Evolutionary conservation across 2,329 filamentous ascomycete species (phyloP), one percentile per base, ranked within the genome.

Genomic region (Zymoseptoria ardabiliae): DNA sequence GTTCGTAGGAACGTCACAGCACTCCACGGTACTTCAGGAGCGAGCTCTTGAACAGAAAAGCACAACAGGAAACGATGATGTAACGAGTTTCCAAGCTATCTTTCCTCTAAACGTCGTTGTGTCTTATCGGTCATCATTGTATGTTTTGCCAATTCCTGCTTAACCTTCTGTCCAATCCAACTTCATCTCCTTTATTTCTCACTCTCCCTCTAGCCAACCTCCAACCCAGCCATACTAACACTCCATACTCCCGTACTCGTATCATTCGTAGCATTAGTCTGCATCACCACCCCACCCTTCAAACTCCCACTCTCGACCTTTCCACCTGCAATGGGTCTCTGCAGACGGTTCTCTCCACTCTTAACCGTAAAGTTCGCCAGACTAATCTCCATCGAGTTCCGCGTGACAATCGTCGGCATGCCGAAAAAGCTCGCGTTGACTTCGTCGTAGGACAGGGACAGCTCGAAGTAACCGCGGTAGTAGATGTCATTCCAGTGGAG

Each of bases 401-500:
- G 77, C 4, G 74, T 79, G 22, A 81, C 75, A 4, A 88, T 77
- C 0, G 81, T 85, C 0, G 86, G 85, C 68, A 81, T 68, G 49
- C 85, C 87, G 65, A 85, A 91, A 74, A 81, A 91, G 11, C 78
- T 77, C 0, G 87, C 87, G n/a, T 81, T 76, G 2, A 88, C 78
- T 51, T 80, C 75, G 10, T 85, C 77, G 21, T 82, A 77, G 20
- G 75, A 77, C 57, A 89, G 76, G 53, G 81, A 79, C 49, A 90
- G 75, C 68, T 87, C 81, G 65, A 85, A 90, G 74, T 91, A 91
- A 1, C 88, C 88, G 19, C 87, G 80, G 72, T 90, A 91, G 71
- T 88, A 90, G 7, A 85, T 72, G 59, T 90, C 87, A 65, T 86
- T 83, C 88, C 87, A 91, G 68, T 88, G 85, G 53, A 91, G 76